Evolutionary conservation across 768 basidiomycete genomes (phyloP).

Genomic region (Nevesoporus exiguus): DNA sequence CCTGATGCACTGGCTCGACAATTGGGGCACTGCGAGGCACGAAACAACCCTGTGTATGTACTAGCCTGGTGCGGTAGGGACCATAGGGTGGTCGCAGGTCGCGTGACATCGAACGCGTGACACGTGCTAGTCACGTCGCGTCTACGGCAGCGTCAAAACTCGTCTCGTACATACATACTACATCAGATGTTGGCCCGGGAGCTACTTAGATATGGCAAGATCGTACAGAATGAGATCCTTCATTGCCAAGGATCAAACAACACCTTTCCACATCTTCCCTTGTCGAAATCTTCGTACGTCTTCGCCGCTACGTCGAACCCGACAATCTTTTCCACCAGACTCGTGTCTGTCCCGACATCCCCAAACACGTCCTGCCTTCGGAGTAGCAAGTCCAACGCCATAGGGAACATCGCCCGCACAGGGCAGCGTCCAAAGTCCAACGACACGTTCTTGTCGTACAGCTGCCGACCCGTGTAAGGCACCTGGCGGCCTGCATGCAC

Average conservation of each 20-base stretch:
- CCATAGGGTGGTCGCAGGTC: too few relatives aligned
- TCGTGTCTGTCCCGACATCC: constrained; percentile 56
- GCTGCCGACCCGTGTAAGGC: constrained; percentile 51
- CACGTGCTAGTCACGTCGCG: constrained; percentile 24
- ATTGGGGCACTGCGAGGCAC: background rate
- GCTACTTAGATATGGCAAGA: background rate
- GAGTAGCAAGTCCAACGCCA: constrained; percentile 64
- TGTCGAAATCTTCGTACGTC: constrained; percentile 65
- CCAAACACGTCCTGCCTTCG: constrained; percentile 73
- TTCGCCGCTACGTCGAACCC: constrained; percentile 53
- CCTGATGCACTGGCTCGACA: background rate
- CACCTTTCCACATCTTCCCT: constrained; percentile 70
- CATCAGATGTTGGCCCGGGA: too few relatives aligned
- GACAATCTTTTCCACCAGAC: constrained; percentile 68
- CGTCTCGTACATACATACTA: too few relatives aligned
- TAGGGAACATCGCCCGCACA: constrained; percentile 71
- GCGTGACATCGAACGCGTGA: constrained; percentile 18
- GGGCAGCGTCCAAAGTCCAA: constrained; percentile 82
- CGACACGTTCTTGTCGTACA: constrained; percentile 78
- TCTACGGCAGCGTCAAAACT: too few relatives aligned
- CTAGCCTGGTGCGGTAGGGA: too few relatives aligned
- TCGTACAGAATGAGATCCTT: background rate
- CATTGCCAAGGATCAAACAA: constrained; percentile 72
- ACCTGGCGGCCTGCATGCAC: constrained; percentile 56
- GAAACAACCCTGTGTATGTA: too few relatives aligned